Conservation (phyloP, 352 stramenopile species). For the Thalassiosira allenii region DNA sequence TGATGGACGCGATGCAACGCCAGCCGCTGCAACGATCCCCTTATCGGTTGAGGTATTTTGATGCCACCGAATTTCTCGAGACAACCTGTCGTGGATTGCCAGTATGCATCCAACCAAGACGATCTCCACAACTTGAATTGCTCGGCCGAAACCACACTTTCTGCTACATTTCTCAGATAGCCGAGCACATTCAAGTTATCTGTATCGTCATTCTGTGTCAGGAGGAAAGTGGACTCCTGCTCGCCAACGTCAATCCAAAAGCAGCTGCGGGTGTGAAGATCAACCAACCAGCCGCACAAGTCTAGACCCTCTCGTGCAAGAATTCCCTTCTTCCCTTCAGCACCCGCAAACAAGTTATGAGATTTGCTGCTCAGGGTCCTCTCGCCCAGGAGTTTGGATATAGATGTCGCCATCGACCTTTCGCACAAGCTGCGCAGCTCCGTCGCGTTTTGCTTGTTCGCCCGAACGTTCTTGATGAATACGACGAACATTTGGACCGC, state of each 20-base stretch:
- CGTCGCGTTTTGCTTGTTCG: constrained; percentile 61
- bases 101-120: constrained; percentile 30
- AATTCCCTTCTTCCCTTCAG: background rate
- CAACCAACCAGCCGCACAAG: constrained; percentile 71
- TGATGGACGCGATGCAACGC: constrained; percentile 59
- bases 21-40: constrained; percentile 43
- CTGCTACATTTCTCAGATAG: constrained; percentile 39
- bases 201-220: constrained; percentile 18
- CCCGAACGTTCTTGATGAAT: constrained; percentile 61
- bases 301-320: constrained; percentile 42
- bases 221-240: constrained; percentile 32
- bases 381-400: constrained; percentile 40
- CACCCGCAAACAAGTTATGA: background rate
- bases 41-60: constrained; percentile 14
- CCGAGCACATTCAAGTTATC: constrained; percentile 26
- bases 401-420: constrained; percentile 51
- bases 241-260: constrained; percentile 69
- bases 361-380: background rate
- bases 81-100: constrained; percentile 18
- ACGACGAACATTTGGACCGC: constrained; percentile 57
- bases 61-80: constrained; percentile 9
- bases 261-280: constrained; percentile 70
- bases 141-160: constrained; percentile 23
- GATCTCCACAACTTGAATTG: constrained; percentile 43
- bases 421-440: constrained; percentile 60